Conservation (phyloP, 345 rosid species). For the Linum usitatissimum region DNA sequence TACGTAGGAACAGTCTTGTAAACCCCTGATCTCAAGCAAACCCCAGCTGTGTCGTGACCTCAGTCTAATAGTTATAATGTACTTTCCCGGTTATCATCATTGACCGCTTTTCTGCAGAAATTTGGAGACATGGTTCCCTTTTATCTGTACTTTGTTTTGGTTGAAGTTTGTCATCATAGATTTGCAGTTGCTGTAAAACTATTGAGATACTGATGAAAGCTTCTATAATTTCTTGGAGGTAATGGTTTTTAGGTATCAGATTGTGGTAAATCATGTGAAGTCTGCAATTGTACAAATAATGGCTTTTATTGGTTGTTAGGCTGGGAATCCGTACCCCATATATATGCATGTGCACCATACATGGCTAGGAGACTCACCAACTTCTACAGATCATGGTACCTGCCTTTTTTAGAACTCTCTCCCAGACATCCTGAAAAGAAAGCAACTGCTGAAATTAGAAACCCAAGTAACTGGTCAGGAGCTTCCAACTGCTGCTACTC, state of each 20-base stretch:
- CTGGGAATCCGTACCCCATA: slow-evolving; percentile 22
- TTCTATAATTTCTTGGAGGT: slow-evolving; percentile 45
- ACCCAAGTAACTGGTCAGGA: too few species aligned
- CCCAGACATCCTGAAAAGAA: not conserved
- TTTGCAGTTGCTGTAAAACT: too few species aligned
- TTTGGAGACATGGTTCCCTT: too few species aligned
- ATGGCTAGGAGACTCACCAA: slow-evolving; percentile 47
- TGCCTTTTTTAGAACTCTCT: slow-evolving; percentile 26
- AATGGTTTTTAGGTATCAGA: not conserved
- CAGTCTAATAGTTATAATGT: slow-evolving; percentile 5
- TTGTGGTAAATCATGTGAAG: not conserved
- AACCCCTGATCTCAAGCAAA: slow-evolving; percentile 6
- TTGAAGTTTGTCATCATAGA: too few species aligned
- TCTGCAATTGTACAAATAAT: not conserved
- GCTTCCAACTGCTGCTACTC: too few species aligned
- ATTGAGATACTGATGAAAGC: too few species aligned
- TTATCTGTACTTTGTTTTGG: too few species aligned
- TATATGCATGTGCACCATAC: slow-evolving; percentile 58
- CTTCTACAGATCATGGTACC: slow-evolving; percentile 28
- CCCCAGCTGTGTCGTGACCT: not conserved
- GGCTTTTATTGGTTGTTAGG: slow-evolving; percentile 5
- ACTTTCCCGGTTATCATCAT: too few species aligned
- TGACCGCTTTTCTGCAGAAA: too few species aligned
- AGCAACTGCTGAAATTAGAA: too few species aligned
- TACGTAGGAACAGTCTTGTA: slow-evolving; percentile 71